Conservation (phyloP, 1,139 yeast species). For the Debaryomyces psychrophilus region DNA sequence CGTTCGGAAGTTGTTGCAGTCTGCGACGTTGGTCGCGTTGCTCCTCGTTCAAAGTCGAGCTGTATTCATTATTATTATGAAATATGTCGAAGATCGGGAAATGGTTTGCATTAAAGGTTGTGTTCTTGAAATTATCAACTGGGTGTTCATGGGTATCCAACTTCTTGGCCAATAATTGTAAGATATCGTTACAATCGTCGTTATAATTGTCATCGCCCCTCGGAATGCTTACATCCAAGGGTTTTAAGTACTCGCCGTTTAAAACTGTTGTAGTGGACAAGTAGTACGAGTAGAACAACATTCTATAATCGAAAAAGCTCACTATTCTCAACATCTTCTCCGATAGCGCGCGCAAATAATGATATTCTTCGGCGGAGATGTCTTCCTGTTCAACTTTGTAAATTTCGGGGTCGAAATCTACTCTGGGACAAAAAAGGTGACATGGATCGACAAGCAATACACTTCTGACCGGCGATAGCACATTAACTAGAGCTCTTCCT, state of each 20-base stretch:
- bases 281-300: slow-evolving; percentile 30
- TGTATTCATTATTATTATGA: slow-evolving; percentile 19
- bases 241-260: slow-evolving; percentile 23
- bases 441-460: slow-evolving; percentile 40
- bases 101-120: slow-evolving; percentile 22
- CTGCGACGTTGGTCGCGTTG: slow-evolving; percentile 16
- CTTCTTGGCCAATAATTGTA: slow-evolving; percentile 28
- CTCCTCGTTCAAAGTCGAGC: slow-evolving; percentile 13
- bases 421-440: slow-evolving; percentile 34
- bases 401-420: slow-evolving; percentile 31
- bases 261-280: slow-evolving; percentile 26
- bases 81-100: slow-evolving; percentile 30
- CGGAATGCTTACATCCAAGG: background rate
- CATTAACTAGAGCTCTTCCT: slow-evolving; percentile 38
- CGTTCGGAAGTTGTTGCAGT: slow-evolving; percentile 12
- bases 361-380: slow-evolving; percentile 21
- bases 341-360: slow-evolving; percentile 21
- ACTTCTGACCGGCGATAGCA: slow-evolving; percentile 39
- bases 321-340: slow-evolving; percentile 29
- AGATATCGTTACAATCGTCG: slow-evolving; percentile 26
- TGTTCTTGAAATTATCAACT: slow-evolving; percentile 22
- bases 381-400: slow-evolving; percentile 23
- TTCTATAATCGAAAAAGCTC: slow-evolving; percentile 34
- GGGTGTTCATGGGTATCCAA: slow-evolving; percentile 26
- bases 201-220: slow-evolving; percentile 12